phyloP scores from a whole-genome alignment of 2,329 filamentous ascomycete genomes.

The Dactylellina drechsleri region DNA sequence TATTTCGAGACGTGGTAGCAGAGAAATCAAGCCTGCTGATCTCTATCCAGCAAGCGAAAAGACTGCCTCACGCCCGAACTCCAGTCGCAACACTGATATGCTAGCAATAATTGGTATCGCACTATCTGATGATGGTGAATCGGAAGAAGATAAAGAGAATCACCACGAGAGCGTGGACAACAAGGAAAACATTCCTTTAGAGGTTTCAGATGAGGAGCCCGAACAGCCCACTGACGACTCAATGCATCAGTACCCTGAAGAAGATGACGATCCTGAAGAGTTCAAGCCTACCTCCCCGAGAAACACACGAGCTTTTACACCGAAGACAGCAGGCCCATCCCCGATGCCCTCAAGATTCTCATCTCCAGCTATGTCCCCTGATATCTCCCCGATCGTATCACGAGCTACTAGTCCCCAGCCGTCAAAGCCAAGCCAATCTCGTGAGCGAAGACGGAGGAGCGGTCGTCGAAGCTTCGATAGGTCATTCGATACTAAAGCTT shows the following conservation, averaged over 20 bases:
- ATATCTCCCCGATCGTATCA: slow-evolving; percentile 44
- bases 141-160: slow-evolving; percentile 48
- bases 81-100: slow-evolving; percentile 12
- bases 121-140: slow-evolving; percentile 27
- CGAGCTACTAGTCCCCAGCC: slow-evolving; percentile 30
- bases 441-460: slow-evolving; percentile 25
- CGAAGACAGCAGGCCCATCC: slow-evolving; percentile 45
- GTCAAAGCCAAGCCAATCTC: not conserved
- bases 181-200: slow-evolving; percentile 48
- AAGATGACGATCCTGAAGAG: slow-evolving; percentile 35
- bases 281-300: slow-evolving; percentile 20
- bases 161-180: slow-evolving; percentile 39
- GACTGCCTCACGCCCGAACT: slow-evolving; percentile 38
- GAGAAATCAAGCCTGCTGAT: slow-evolving; percentile 39
- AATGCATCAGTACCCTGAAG: slow-evolving; percentile 14
- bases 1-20: slow-evolving; percentile 32
- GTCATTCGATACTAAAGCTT: slow-evolving; percentile 17
- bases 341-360: slow-evolving; percentile 44
- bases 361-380: slow-evolving; percentile 43
- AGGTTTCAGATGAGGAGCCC: slow-evolving; percentile 32
- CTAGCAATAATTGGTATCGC: slow-evolving; percentile 41
- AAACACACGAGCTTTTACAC: slow-evolving; percentile 26
- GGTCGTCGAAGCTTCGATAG: slow-evolving; percentile 32
- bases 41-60: slow-evolving; percentile 28
- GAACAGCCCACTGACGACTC: not conserved